Conservation (phyloP, 2,329 filamentous ascomycete species). For the Aspergillus cejpii region DNA sequence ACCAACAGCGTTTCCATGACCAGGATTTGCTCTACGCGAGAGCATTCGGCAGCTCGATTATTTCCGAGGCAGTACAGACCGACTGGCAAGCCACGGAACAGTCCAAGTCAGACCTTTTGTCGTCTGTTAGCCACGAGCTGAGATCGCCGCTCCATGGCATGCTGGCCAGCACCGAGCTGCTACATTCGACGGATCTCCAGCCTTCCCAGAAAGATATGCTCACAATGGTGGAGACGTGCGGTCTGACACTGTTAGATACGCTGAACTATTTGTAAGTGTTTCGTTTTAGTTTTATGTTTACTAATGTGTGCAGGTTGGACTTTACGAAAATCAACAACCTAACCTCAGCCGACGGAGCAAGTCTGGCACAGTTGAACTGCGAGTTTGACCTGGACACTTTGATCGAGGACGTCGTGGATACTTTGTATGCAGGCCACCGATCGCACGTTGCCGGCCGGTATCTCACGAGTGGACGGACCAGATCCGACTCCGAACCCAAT, state of each 20-base stretch:
- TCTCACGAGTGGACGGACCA: conserved; percentile 5
- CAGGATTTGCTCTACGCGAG: conserved; percentile 33
- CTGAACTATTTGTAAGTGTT: conserved; percentile 31
- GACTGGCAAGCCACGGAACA: conserved; percentile 36
- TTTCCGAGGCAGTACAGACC: conserved; percentile 31
- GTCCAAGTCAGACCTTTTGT: conserved; percentile 49
- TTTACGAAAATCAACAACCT: conserved; percentile 35
- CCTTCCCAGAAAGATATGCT: conserved; percentile 41
- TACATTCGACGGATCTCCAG: conserved; percentile 41
- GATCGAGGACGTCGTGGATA: conserved; percentile 27
- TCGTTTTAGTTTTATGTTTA: neutral
- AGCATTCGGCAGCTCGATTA: conserved; percentile 31
- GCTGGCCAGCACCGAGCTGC: conserved; percentile 46
- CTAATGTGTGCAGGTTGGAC: conserved; percentile 22
- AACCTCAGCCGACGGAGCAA: conserved; percentile 7
- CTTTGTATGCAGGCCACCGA: conserved; percentile 25
- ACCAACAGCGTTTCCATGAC: conserved; percentile 14
- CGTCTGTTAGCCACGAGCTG: conserved; percentile 49
- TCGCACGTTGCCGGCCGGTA: conserved; percentile 10
- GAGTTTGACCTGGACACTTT: conserved; percentile 30
- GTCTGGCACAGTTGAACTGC: conserved; percentile 21
- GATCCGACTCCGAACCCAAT: conserved; percentile 6
- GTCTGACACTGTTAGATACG: conserved; percentile 47
- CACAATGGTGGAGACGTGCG: conserved; percentile 46
- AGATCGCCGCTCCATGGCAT: conserved; percentile 45